Evolutionary conservation across 495 filamentous ascomycete genomes (phyloP).

Genomic region (Penicillium lividum): DNA sequence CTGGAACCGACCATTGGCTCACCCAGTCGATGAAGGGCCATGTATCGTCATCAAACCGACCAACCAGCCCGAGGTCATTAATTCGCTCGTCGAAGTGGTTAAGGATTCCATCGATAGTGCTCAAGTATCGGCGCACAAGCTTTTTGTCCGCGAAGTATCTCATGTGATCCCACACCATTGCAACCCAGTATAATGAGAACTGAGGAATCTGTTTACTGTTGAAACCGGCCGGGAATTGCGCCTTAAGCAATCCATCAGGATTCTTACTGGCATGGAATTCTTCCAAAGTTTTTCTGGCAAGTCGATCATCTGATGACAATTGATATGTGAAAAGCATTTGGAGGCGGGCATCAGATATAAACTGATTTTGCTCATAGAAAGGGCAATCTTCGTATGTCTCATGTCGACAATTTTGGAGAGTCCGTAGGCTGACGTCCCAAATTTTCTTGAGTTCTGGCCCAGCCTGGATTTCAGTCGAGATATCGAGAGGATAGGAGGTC

Average conservation of each 20-base stretch:
- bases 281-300: slow-evolving; percentile 26
- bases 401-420: slow-evolving; percentile 29
- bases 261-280: slow-evolving; percentile 28
- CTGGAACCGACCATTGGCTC: slow-evolving; percentile 22
- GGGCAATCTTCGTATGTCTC: slow-evolving; percentile 36
- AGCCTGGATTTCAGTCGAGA: slow-evolving; percentile 20
- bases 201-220: slow-evolving; percentile 25
- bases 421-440: slow-evolving; percentile 30
- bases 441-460: slow-evolving; percentile 12
- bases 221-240: slow-evolving; percentile 26
- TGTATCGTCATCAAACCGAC: slow-evolving; percentile 20
- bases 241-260: slow-evolving; percentile 25
- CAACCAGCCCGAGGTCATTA: slow-evolving; percentile 21
- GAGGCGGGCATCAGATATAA: slow-evolving; percentile 25
- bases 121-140: slow-evolving; percentile 20
- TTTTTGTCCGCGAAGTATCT: slow-evolving; percentile 19
- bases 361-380: slow-evolving; percentile 38
- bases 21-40: slow-evolving; percentile 38
- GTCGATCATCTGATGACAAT: slow-evolving; percentile 26
- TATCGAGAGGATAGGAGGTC: slow-evolving; percentile 25
- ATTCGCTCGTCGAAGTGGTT: slow-evolving; percentile 24
- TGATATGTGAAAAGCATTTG: slow-evolving; percentile 32
- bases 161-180: slow-evolving; percentile 28
- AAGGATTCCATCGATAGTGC: slow-evolving; percentile 27
- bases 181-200: slow-evolving; percentile 30